A percentile compares a stretch with the other conserved stretches of the same genome.
Evolutionary conservation across 2,329 filamentous ascomycete genomes (phyloP).

Genomic region (Penicillium sp.): DNA sequence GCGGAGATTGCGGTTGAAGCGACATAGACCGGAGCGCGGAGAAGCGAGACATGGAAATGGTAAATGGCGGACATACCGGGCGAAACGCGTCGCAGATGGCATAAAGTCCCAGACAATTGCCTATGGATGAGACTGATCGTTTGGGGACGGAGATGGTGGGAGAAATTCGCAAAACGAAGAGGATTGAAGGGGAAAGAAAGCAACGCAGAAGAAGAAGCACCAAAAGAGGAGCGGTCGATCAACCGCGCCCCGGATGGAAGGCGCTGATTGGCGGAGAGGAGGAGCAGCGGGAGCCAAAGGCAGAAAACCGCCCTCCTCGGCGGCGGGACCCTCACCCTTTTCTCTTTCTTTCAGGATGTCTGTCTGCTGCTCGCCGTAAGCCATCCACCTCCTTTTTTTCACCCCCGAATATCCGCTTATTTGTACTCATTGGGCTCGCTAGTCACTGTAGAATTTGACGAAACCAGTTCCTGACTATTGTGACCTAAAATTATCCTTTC

Average conservation of each 20-base stretch:
- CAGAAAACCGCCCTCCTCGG: constrained; percentile 32
- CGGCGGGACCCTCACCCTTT: constrained; percentile 32
- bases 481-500: neutral
- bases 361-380: neutral
- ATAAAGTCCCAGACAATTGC: constrained; percentile 3
- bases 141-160: constrained; percentile 10
- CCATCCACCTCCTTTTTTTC: constrained; percentile 5
- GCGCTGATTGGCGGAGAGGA: constrained; percentile 44
- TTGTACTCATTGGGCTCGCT: constrained; percentile 68
- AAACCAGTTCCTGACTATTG: neutral
- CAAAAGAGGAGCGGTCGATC: constrained; percentile 46
- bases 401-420: constrained; percentile 54
- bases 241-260: constrained; percentile 32
- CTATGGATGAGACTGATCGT: neutral
- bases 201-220: constrained; percentile 22
- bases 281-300: constrained; percentile 40
- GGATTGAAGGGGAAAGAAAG: constrained; percentile 16
- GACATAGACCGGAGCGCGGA: constrained; percentile 14
- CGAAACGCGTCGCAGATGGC: constrained; percentile 19
- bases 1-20: constrained; percentile 9
- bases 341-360: constrained; percentile 17
- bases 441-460: constrained; percentile 43
- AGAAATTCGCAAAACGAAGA: constrained; percentile 15
- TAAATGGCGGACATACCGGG: constrained; percentile 22
- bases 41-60: constrained; percentile 8